Conservation (phyloP, 2,329 filamentous ascomycete genomes). For the Calonectria fujianensis region DNA sequence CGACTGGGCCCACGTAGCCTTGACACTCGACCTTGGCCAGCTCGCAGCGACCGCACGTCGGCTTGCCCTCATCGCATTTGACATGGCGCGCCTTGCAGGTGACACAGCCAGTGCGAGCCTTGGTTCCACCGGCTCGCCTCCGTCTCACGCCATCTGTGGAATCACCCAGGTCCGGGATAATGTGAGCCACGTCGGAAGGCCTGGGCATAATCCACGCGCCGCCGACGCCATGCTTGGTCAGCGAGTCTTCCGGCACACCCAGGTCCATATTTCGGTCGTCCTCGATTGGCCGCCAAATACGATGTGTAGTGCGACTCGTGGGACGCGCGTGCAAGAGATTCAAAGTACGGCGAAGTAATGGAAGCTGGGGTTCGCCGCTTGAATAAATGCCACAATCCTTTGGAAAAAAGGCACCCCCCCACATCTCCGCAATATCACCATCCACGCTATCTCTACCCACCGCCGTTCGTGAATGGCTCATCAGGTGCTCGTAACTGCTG, state of each 20-base stretch:
- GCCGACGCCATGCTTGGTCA: not conserved
- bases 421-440: constrained; percentile 13
- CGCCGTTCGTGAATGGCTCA: constrained; percentile 7
- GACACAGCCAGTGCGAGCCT: constrained; percentile 23
- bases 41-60: constrained; percentile 10
- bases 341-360: constrained; percentile 3
- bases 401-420: not conserved
- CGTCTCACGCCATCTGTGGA: constrained; percentile 4
- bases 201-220: constrained; percentile 17
- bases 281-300: constrained; percentile 12
- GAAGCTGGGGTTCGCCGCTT: constrained; percentile 14
- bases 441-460: not conserved
- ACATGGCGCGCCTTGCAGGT: constrained; percentile 22
- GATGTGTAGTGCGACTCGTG: constrained; percentile 12
- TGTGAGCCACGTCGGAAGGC: constrained; percentile 1
- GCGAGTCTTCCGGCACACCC: not conserved
- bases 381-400: constrained; percentile 22
- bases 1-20: constrained; percentile 4
- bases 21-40: constrained; percentile 18
- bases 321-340: constrained; percentile 3
- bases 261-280: constrained; percentile 16
- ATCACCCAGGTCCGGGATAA: constrained; percentile 1
- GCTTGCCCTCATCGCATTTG: constrained; percentile 28
- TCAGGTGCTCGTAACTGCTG: not conserved
- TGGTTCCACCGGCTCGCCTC: constrained; percentile 13